Evolutionary conservation across 2,329 filamentous ascomycete genomes (phyloP).

Genomic region (Elsinoe australis): DNA sequence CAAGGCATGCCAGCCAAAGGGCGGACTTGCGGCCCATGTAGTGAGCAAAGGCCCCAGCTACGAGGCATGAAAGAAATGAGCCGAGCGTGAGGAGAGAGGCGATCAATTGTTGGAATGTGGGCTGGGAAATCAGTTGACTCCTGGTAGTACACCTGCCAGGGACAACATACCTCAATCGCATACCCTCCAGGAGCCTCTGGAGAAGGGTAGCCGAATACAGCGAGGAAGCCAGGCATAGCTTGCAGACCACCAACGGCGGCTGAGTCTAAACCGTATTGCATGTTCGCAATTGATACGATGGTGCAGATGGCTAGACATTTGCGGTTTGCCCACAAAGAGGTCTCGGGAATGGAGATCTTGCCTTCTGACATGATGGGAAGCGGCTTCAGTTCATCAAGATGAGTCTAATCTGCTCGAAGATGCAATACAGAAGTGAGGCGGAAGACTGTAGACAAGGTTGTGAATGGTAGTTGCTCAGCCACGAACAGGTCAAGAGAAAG

Average conservation of each 20-base stretch:
- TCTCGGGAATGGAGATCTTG: constrained; percentile 22
- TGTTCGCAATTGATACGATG: constrained; percentile 42
- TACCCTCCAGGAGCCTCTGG: constrained; percentile 33
- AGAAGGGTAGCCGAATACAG: constrained; percentile 45
- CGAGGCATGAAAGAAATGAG: constrained; percentile 35
- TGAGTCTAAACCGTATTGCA: constrained; percentile 47
- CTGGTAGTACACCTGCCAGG: neutral
- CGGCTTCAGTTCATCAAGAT: neutral
- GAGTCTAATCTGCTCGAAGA: neutral
- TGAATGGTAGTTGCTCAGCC: too few relatives aligned
- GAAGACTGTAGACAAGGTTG: neutral
- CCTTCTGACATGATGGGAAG: neutral
- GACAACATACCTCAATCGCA: constrained; percentile 35
- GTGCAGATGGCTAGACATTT: constrained; percentile 42
- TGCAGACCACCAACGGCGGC: constrained; percentile 45
- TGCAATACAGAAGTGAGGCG: neutral
- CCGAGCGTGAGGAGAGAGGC: constrained; percentile 40
- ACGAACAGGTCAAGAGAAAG: too few relatives aligned
- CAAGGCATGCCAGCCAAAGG: constrained; percentile 40
- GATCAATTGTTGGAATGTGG: constrained; percentile 37
- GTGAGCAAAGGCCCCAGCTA: constrained; percentile 34
- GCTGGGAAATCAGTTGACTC: constrained; percentile 25
- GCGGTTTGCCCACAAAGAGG: constrained; percentile 33
- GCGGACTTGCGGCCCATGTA: constrained; percentile 38
- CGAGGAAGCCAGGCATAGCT: constrained; percentile 44